Evolutionary conservation across 768 basidiomycete genomes (phyloP).

Genomic region (Mycena epipterygia): DNA sequence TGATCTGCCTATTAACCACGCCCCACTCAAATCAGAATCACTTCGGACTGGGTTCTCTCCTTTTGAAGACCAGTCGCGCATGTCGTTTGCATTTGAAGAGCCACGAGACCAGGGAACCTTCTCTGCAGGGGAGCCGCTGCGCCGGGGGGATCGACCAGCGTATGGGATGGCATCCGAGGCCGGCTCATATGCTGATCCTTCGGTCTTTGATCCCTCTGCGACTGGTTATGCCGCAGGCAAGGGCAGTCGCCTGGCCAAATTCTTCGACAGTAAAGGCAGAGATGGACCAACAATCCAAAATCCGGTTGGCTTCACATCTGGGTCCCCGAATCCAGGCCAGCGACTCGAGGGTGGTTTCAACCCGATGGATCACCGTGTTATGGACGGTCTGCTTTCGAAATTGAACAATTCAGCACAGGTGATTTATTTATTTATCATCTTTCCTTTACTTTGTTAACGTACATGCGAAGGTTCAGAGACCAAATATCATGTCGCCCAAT

Average conservation of each 20-base stretch:
- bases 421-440: constrained; percentile 37
- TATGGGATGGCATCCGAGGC: constrained; percentile 28
- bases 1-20: constrained; percentile 39
- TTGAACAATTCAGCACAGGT: constrained; percentile 84
- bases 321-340: constrained; percentile 61
- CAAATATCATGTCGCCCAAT: constrained; percentile 39
- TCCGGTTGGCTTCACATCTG: constrained; percentile 55
- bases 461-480: constrained; percentile 49
- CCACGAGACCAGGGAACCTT: constrained; percentile 33
- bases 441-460: constrained; percentile 2
- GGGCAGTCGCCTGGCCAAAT: constrained; percentile 90
- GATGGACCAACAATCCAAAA: constrained; percentile 53
- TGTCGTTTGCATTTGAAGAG: constrained; percentile 42
- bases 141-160: constrained; percentile 37
- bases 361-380: constrained; percentile 67
- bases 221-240: constrained; percentile 68
- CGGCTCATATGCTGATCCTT: constrained; percentile 27
- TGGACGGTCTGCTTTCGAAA: constrained; percentile 89
- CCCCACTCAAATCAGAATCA: constrained; percentile 44
- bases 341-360: constrained; percentile 61
- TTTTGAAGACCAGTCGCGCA: constrained; percentile 63
- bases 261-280: constrained; percentile 82
- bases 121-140: constrained; percentile 27
- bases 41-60: constrained; percentile 63
- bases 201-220: constrained; percentile 45